Evolutionary conservation across 2,329 filamentous ascomycete genomes (phyloP).

Genomic region (Epicoccum sorghinum): DNA sequence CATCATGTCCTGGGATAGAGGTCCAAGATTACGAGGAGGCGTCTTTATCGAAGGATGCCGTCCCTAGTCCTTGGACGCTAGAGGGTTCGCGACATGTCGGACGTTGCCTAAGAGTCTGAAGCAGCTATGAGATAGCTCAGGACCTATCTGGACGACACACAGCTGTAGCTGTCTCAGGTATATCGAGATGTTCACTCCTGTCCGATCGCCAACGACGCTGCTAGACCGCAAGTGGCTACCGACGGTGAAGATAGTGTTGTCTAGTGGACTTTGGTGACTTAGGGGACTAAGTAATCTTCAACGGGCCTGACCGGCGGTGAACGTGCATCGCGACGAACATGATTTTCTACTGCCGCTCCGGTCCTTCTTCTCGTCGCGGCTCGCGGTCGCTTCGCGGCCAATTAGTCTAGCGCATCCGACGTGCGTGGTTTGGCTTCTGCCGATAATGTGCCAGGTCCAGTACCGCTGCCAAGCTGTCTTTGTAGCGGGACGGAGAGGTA

Average conservation of each 20-base stretch:
- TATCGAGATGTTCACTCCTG: conserved; percentile 16
- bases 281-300: no score
- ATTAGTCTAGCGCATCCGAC: conserved; percentile 30
- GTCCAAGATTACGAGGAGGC: conserved; percentile 8
- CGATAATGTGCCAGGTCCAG: conserved; percentile 27
- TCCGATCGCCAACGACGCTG: conserved; percentile 20
- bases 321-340: conserved; percentile 18
- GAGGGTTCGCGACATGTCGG: not conserved
- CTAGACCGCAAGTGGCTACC: conserved; percentile 19
- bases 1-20: conserved; percentile 1
- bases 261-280: conserved; percentile 7
- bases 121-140: conserved; percentile 15
- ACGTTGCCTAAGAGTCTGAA: conserved; percentile 13
- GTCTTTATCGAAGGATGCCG: conserved; percentile 1
- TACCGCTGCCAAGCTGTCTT: conserved; percentile 26
- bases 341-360: conserved; percentile 19
- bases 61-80: conserved; percentile 1
- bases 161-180: conserved; percentile 32
- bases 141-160: conserved; percentile 18
- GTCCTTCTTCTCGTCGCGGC: conserved; percentile 24
- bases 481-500: conserved; percentile 18
- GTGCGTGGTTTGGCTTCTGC: conserved; percentile 19
- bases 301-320: conserved; percentile 9
- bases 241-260: conserved; percentile 23
- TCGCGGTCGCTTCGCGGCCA: conserved; percentile 28